Conservation (phyloP, 75 land plant genomes). For the Cupressus sempervirens region DNA sequence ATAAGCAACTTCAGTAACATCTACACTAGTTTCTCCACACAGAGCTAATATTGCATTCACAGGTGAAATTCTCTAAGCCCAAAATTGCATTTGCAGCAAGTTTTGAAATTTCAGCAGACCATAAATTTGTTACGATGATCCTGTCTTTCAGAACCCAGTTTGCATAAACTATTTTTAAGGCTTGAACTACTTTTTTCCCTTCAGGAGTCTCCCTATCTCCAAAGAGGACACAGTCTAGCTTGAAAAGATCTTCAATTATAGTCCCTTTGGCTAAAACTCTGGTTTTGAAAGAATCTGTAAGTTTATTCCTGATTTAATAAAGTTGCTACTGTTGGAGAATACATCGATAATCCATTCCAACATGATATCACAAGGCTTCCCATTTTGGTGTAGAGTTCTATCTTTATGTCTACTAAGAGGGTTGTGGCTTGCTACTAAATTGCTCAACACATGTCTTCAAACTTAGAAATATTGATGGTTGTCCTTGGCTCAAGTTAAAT, state of each 20-base stretch:
- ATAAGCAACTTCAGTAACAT: slow-evolving; percentile 67
- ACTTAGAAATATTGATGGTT: too few relatives aligned
- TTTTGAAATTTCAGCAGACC: slow-evolving; percentile 87
- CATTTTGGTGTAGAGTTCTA: too few relatives aligned
- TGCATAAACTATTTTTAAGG: slow-evolving; percentile 68
- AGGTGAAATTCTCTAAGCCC: slow-evolving; percentile 70
- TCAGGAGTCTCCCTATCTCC: slow-evolving; percentile 74
- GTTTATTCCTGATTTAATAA: too few relatives aligned
- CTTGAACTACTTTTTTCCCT: slow-evolving; percentile 62
- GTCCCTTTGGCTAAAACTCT: slow-evolving; percentile 84
- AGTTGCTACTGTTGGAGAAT: too few relatives aligned
- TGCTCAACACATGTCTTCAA: too few relatives aligned
- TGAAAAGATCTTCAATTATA: slow-evolving; percentile 55
- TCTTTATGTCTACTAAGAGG: too few relatives aligned
- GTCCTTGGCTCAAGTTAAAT: too few relatives aligned
- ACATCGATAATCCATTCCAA: too few relatives aligned
- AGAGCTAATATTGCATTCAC: slow-evolving; percentile 75
- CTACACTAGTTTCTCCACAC: slow-evolving; percentile 74
- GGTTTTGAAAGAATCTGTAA: slow-evolving; percentile 83
- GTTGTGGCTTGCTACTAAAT: too few relatives aligned
- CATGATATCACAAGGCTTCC: too few relatives aligned
- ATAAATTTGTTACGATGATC: slow-evolving; percentile 62
- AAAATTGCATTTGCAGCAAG: slow-evolving; percentile 84
- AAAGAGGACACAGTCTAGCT: slow-evolving; percentile 71
- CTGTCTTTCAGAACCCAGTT: slow-evolving; percentile 77